Base-by-base conservation (phyloP, 805 yeast genomes). In the Candida vartiovaarae region DNA sequence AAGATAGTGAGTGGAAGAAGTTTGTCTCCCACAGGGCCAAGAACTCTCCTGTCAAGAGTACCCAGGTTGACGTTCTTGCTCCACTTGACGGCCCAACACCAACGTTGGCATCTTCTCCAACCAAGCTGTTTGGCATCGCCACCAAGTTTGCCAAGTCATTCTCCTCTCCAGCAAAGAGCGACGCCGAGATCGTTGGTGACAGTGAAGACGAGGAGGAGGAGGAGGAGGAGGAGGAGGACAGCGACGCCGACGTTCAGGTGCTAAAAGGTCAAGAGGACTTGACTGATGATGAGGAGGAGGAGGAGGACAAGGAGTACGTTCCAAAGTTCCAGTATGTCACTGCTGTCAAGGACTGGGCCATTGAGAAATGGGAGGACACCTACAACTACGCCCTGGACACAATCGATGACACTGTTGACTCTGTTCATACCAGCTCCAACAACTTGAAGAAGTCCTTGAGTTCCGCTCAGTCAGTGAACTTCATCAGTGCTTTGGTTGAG, bases 401-500 rank as follows among this genome's bases (percentile, higher is more conserved):
- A 10, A 28, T 44, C 25, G 51, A 48, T 7, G 48, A 40, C 5
- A 23, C 46, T 8, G 26, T 43, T 20, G 41, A 43, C 25, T 20
- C 42, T 9, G 39, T 46, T 6, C 31, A 11, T 6, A 44, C 47
- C 31, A 30, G 38, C 32, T 51, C 56, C 28, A 40, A 48, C 31
- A 34, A 44, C 6, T 38, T 56, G 15, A 59, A 53, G 47, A 43
- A 48, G 38, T 15, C 36, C 23, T 52, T 64, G 32, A 58, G 65
- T 40, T 46, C 61, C 6, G 50, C 63, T 33, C 56, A 55, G 34
- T 39, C 64, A n/a, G 51, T 64, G 37, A 56, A 50, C 38, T 34
- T 32, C 8, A 36, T 51, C 28, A 46, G 49, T 39, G 43, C 52
- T 34, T 31, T 29, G 23, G 28, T 46, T 25, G 66, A 62, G 43